A percentile compares a stretch with the other conserved stretches of the same genome.
Evolutionary conservation across 805 yeast species (phyloP).

Genomic region (Saccharomycopsis oosterbeekiorum): DNA sequence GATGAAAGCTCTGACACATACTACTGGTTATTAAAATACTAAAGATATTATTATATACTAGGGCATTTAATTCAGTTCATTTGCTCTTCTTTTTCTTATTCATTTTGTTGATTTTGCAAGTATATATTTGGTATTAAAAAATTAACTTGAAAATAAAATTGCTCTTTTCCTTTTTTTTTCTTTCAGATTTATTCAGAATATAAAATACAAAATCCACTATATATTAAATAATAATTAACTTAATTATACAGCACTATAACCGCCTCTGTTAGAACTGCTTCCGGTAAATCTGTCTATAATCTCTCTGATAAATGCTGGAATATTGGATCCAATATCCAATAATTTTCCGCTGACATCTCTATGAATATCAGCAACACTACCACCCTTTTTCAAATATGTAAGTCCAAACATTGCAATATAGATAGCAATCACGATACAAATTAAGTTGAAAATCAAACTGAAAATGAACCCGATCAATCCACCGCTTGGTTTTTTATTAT

Average conservation of each 20-base stretch:
- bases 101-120: too few species aligned
- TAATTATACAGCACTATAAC: slow-evolving; percentile 79
- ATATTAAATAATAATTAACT: not conserved
- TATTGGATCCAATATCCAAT: slow-evolving; percentile 43
- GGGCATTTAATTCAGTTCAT: too few species aligned
- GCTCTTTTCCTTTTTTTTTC: too few species aligned
- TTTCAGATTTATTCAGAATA: not conserved
- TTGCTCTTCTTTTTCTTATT: too few species aligned
- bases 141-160: too few species aligned
- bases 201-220: not conserved
- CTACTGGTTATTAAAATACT: too few species aligned
- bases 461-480: slow-evolving; percentile 36
- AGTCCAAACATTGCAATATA: slow-evolving; percentile 73
- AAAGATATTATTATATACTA: too few species aligned
- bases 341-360: slow-evolving; percentile 65
- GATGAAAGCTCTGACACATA: too few species aligned
- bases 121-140: too few species aligned
- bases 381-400: slow-evolving; percentile 62
- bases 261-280: slow-evolving; percentile 50
- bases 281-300: slow-evolving; percentile 58
- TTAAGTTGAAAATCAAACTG: slow-evolving; percentile 73
- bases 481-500: slow-evolving; percentile 23
- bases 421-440: slow-evolving; percentile 58
- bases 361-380: slow-evolving; percentile 58
- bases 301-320: slow-evolving; percentile 62